phyloP scores from a whole-genome alignment of 2,329 filamentous ascomycete genomes.

The Hymenotorrendiella dingleyae region DNA sequence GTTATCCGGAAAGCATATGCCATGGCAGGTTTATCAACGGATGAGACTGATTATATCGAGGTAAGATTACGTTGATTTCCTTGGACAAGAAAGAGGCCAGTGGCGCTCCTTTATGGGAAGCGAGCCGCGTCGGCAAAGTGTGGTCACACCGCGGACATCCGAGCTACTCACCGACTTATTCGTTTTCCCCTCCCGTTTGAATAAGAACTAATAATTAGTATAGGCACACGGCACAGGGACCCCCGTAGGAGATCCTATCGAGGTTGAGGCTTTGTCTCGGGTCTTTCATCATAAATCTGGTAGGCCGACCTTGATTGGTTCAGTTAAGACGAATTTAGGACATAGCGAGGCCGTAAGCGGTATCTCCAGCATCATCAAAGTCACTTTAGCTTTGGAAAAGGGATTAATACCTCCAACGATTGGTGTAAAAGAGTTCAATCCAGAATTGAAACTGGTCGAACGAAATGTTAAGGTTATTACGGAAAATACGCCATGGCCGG shows the following conservation, averaged over 20 bases:
- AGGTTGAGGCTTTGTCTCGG: constrained; percentile 9
- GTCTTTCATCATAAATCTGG: constrained; percentile 1
- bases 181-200: no score
- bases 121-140: no score
- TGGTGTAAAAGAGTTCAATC: constrained; percentile 15
- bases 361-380: constrained; percentile 25
- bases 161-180: no score
- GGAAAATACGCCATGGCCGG: constrained; percentile 5
- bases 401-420: constrained; percentile 27
- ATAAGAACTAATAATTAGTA: no score
- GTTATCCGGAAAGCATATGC: constrained; percentile 16
- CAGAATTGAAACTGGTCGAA: constrained; percentile 24
- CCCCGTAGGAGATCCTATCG: constrained; percentile 14
- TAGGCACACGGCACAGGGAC: constrained; percentile 20
- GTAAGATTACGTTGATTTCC: no score
- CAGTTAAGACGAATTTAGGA: constrained; percentile 27
- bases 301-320: constrained; percentile 8
- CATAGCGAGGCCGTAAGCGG: constrained; percentile 23
- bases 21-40: constrained; percentile 4
- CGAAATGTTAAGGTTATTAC: constrained; percentile 28
- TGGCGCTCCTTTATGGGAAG: no score
- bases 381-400: constrained; percentile 21
- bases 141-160: no score
- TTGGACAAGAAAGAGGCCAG: no score
- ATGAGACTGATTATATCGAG: constrained; percentile 9